A percentile compares a stretch with the other conserved stretches of the same genome.
phyloP scores from a whole-genome alignment of 306 rosid species.

The Calophaca sinica region DNA sequence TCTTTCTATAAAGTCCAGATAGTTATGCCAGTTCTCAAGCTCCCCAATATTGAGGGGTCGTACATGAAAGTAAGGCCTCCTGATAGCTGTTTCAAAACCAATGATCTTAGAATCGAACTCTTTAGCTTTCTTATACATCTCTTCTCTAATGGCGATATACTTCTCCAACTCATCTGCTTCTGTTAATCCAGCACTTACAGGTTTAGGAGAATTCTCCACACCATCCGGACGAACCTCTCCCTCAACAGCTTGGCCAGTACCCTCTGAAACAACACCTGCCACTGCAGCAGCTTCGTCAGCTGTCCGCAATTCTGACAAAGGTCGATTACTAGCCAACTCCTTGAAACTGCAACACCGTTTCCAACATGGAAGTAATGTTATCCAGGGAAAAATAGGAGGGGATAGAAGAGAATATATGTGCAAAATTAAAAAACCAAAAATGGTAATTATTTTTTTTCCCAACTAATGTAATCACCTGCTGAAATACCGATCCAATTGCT shows the following conservation, averaged over 20 bases:
- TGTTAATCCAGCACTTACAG: slow-evolving; percentile 86
- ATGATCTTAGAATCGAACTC: slow-evolving; percentile 99
- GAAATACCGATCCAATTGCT: slow-evolving; percentile 91
- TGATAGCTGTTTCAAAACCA: slow-evolving; percentile 98
- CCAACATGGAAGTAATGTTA: slow-evolving; percentile 38
- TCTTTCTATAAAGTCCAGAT: slow-evolving; percentile 88
- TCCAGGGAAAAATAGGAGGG: neutral
- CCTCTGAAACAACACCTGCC: slow-evolving; percentile 59
- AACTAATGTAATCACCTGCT: slow-evolving; percentile 66
- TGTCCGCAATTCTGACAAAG: slow-evolving; percentile 76
- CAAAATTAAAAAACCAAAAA: slow-evolving; percentile 12
- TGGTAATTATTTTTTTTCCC: neutral
- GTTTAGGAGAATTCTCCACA: slow-evolving; percentile 68
- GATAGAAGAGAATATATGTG: neutral
- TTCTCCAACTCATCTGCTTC: slow-evolving; percentile 99
- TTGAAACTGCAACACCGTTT: slow-evolving; percentile 75
- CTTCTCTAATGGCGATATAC: slow-evolving; percentile 95
- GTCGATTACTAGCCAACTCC: slow-evolving; percentile 88
- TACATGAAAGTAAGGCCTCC: slow-evolving; percentile 98
- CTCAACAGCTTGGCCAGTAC: slow-evolving; percentile 58
- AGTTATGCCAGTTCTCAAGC: slow-evolving; percentile 98
- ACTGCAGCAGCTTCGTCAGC: slow-evolving; percentile 77
- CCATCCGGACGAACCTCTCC: slow-evolving; percentile 74
- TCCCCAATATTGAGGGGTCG: slow-evolving; percentile 91
- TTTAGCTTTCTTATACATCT: slow-evolving; percentile 95